Evolutionary conservation across 2,329 filamentous ascomycete genomes (phyloP).

Genomic region (Sarocladium kiliense): DNA sequence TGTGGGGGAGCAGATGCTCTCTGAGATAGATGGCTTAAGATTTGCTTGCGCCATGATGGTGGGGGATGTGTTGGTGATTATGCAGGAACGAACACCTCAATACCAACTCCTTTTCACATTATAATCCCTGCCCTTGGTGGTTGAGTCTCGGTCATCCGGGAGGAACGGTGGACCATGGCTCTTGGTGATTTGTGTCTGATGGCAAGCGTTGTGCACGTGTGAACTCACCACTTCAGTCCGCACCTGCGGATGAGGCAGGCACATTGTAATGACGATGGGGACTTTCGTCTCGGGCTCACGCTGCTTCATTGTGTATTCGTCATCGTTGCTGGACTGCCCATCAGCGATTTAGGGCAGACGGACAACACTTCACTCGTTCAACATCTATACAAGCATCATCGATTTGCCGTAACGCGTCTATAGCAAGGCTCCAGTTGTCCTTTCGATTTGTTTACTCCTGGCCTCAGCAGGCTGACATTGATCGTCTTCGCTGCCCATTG

Average conservation of each 20-base stretch:
- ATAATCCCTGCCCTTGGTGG: too few relatives aligned
- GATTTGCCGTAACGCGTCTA: neutral
- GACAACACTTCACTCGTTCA: neutral
- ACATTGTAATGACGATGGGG: too few relatives aligned
- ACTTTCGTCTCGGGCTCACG: too few relatives aligned
- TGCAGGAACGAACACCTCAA: neutral
- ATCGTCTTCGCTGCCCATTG: neutral
- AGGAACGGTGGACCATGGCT: too few relatives aligned
- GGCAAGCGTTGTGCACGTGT: too few relatives aligned
- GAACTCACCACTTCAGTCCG: too few relatives aligned
- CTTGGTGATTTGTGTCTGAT: too few relatives aligned
- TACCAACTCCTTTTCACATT: neutral
- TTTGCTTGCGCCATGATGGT: neutral
- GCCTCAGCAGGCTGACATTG: too few relatives aligned
- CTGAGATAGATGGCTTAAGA: neutral
- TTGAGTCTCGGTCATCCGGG: too few relatives aligned
- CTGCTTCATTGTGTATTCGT: neutral
- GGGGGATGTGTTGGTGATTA: neutral
- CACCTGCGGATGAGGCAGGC: too few relatives aligned
- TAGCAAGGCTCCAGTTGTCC: too few relatives aligned
- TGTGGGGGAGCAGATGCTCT: neutral
- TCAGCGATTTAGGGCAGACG: neutral
- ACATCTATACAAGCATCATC: neutral
- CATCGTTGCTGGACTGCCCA: neutral
- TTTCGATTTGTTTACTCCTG: neutral